Conservation (phyloP, 306 rosid species). For the Albizia julibrissin region DNA sequence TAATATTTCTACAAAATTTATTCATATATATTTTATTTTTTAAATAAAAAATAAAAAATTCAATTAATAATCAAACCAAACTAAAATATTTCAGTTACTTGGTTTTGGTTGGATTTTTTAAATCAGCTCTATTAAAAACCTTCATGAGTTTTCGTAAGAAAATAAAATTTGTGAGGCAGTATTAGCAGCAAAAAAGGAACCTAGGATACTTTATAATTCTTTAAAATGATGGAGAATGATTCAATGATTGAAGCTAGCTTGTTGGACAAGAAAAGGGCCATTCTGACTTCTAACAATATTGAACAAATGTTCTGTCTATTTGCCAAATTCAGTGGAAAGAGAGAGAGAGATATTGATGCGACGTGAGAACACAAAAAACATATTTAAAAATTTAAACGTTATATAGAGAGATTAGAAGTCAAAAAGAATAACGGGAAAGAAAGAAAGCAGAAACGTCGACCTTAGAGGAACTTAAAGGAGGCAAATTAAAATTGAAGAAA, state of each 20-base stretch:
- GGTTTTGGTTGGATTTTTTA: too few relatives aligned
- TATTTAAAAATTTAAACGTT: neutral
- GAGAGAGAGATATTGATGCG: neutral
- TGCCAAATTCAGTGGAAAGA: neutral
- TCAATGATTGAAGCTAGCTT: neutral
- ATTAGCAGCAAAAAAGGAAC: neutral
- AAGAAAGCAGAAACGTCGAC: slow-evolving; percentile 10
- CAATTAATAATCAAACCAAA: too few relatives aligned
- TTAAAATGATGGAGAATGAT: neutral
- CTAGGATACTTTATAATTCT: neutral
- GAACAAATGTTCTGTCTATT: neutral
- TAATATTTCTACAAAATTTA: too few relatives aligned
- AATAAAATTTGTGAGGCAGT: neutral
- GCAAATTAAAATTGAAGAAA: neutral
- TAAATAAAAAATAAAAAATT: too few relatives aligned
- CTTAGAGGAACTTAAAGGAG: neutral
- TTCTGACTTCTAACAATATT: neutral
- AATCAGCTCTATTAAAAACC: too few relatives aligned
- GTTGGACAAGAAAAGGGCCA: neutral
- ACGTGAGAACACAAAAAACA: neutral
- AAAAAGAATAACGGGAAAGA: slow-evolving; percentile 1
- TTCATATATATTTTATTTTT: too few relatives aligned
- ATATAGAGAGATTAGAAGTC: slow-evolving; percentile 16
- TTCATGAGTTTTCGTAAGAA: too few relatives aligned
- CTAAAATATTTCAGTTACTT: too few relatives aligned